These are phyloP conservation scores for Thalassiosira hispida DNA, from an alignment of 352 stramenopile genomes.

Conservation along the genomic window DNA sequence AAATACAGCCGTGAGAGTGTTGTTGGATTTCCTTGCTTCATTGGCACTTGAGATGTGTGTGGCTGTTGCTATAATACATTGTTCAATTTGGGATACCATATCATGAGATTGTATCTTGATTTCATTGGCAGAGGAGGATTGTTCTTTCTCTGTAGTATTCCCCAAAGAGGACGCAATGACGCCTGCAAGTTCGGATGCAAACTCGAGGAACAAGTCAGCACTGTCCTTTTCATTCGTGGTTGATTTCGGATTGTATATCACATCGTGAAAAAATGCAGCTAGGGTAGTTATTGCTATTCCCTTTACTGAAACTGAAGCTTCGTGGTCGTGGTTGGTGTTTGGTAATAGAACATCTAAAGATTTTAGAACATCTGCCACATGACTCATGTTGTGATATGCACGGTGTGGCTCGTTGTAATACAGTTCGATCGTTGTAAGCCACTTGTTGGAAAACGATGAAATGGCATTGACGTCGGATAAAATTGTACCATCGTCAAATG, in stretches of 20 bases:
- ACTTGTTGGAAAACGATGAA: slow-evolving; percentile 26
- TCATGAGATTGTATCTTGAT: slow-evolving; percentile 7
- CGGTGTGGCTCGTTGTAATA: slow-evolving; percentile 55
- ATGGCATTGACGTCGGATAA: background rate
- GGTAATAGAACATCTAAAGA: slow-evolving; percentile 60
- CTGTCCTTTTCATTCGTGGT: slow-evolving; percentile 79
- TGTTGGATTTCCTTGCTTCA: slow-evolving; percentile 28
- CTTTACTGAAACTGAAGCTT: background rate
- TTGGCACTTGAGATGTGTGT: slow-evolving; percentile 38
- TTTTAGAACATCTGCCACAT: slow-evolving; percentile 78
- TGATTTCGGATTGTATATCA: slow-evolving; percentile 78
- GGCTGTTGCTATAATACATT: slow-evolving; percentile 53
- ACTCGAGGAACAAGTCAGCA: slow-evolving; percentile 71
- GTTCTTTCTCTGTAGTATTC: background rate
- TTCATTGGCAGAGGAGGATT: background rate
- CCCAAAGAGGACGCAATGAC: background rate
- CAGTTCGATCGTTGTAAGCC: slow-evolving; percentile 44
- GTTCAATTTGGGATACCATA: slow-evolving; percentile 26
- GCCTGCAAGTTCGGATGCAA: slow-evolving; percentile 43
- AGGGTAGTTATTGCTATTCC: slow-evolving; percentile 38
- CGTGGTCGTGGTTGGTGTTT: background rate
- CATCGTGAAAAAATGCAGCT: slow-evolving; percentile 84
- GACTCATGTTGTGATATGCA: slow-evolving; percentile 82
- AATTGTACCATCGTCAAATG: background rate
- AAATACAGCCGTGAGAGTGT: slow-evolving; percentile 54